Evolutionary conservation across 2,329 filamentous ascomycete genomes (phyloP).

Genomic region (Beauveria sp.): DNA sequence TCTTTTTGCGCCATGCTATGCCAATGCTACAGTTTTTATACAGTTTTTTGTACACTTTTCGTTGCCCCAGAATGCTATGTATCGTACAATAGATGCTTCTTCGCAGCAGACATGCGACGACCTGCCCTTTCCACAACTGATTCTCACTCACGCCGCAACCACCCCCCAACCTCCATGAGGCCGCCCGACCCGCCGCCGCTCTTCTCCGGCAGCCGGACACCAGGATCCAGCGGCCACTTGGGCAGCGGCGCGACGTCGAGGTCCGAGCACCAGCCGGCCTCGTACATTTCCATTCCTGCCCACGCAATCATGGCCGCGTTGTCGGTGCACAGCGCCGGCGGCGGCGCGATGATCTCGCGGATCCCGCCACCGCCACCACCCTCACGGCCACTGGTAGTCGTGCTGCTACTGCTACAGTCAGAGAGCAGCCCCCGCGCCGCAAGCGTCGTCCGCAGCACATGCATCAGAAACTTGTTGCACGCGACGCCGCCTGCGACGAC

Average conservation of each 20-base stretch:
- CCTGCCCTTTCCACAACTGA: background rate
- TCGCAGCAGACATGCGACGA: background rate
- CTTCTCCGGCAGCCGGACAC: background rate
- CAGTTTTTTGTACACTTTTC: background rate
- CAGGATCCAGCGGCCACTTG: conserved; percentile 70
- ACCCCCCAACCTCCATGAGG: conserved; percentile 53
- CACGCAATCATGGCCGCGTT: conserved; percentile 98
- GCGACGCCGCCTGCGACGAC: conserved; percentile 90
- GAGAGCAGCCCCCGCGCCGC: conserved; percentile 57
- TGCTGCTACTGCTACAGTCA: background rate
- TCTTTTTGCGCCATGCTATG: conserved; percentile 1
- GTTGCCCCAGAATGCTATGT: background rate
- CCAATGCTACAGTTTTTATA: conserved; percentile 7
- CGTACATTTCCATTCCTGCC: conserved; percentile 88
- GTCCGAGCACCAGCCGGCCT: conserved; percentile 62
- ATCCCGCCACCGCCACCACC: background rate
- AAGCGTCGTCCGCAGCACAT: conserved; percentile 52
- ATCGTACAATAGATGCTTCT: background rate
- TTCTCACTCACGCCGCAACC: conserved; percentile 25
- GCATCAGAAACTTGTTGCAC: conserved; percentile 69
- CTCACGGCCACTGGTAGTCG: conserved; percentile 26
- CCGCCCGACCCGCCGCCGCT: conserved; percentile 38
- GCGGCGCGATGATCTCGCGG: conserved; percentile 62
- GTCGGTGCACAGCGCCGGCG: conserved; percentile 73
- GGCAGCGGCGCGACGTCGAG: conserved; percentile 52